Conservation (phyloP, 139 green algal species). For the Volvox africanus region DNA sequence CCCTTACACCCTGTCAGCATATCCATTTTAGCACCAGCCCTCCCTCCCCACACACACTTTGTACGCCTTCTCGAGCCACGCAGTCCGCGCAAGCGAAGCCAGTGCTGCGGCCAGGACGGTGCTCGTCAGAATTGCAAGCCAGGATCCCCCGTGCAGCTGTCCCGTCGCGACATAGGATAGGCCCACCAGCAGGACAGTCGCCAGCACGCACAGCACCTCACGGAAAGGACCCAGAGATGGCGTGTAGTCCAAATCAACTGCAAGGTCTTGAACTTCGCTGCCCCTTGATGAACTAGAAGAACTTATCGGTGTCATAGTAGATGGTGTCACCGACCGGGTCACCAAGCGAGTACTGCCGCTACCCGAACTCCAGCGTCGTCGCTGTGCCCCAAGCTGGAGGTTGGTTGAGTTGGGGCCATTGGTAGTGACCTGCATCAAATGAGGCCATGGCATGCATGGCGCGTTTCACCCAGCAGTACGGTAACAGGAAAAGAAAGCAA, state of each 20-base stretch:
- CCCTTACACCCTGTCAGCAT: too few relatives aligned
- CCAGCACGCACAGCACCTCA: slow-evolving; percentile 51
- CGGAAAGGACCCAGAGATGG: slow-evolving; percentile 12
- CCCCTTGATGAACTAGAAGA: neutral
- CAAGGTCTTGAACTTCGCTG: neutral
- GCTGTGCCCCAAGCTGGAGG: neutral
- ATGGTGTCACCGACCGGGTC: neutral
- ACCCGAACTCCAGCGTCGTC: too few relatives aligned
- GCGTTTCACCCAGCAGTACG: neutral
- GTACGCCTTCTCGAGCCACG: slow-evolving; percentile 62
- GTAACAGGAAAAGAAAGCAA: neutral
- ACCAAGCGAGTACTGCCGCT: neutral
- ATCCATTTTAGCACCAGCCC: too few relatives aligned
- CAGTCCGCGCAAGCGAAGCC: slow-evolving; percentile 27
- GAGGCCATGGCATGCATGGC: neutral
- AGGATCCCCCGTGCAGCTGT: slow-evolving; percentile 48
- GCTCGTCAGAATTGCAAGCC: slow-evolving; percentile 50
- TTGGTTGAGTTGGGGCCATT: neutral
- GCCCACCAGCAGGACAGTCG: slow-evolving; percentile 22
- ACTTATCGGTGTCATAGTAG: too few relatives aligned
- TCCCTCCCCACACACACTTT: slow-evolving; percentile 52
- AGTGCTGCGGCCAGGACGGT: slow-evolving; percentile 24
- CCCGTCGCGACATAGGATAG: slow-evolving; percentile 58
- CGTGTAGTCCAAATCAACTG: slow-evolving; percentile 39
- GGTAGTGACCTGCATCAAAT: neutral